A percentile compares a stretch with the other conserved stretches of the same genome.
Conservation (phyloP, 1,284 basidiomycete genomes). For the Stereum hirsutum region DNA sequence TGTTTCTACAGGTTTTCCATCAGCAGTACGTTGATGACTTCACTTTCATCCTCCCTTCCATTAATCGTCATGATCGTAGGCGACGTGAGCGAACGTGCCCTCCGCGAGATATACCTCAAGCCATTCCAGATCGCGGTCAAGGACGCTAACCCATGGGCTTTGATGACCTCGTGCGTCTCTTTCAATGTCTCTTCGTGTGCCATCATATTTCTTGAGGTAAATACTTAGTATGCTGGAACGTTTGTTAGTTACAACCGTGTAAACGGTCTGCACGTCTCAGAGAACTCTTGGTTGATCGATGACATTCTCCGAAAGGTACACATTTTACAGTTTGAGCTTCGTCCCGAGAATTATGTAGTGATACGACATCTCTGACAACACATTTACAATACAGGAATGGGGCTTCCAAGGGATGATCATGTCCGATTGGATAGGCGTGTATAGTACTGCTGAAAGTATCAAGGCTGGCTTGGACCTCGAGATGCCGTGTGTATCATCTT, state of each 20-base stretch:
- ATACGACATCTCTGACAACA: neutral
- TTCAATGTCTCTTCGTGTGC: constrained; percentile 1
- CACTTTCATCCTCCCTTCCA: neutral
- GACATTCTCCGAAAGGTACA: constrained; percentile 41
- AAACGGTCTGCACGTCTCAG: constrained; percentile 54
- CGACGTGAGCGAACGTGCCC: constrained; percentile 45
- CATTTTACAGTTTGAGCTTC: neutral
- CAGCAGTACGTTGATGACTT: constrained; percentile 27
- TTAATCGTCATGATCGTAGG: too few species aligned
- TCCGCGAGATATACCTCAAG: constrained; percentile 66
- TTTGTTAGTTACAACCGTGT: constrained; percentile 48
- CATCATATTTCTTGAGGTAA: neutral
- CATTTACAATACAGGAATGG: constrained; percentile 43
- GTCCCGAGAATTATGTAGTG: neutral
- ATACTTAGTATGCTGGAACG: too few species aligned
- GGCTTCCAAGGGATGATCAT: constrained; percentile 57
- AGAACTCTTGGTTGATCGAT: constrained; percentile 43
- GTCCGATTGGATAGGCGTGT: constrained; percentile 53
- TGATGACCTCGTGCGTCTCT: constrained; percentile 46
- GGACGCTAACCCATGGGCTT: constrained; percentile 46
- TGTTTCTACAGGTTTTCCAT: constrained; percentile 33
- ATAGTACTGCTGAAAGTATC: constrained; percentile 39
- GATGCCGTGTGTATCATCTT: constrained; percentile 41
- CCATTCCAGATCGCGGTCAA: constrained; percentile 65
- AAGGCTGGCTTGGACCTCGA: constrained; percentile 64